A percentile compares a stretch with the other conserved stretches of the same genome.
These are phyloP conservation scores for Coniosporium tulheliwenetii DNA, from an alignment of 2,329 filamentous ascomycete species.

Conservation along the genomic window DNA sequence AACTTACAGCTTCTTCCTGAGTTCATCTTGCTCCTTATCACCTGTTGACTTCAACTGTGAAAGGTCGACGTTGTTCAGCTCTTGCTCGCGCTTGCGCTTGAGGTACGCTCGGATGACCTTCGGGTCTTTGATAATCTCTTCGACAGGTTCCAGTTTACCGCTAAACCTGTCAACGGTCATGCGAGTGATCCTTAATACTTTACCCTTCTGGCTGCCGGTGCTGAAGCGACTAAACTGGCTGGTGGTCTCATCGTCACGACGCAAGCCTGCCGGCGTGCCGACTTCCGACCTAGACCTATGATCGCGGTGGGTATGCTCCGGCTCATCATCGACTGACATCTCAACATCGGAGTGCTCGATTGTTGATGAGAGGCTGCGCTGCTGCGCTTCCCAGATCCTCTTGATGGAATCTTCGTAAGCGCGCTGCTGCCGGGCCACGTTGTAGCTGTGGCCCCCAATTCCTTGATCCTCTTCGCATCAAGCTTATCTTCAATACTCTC, in stretches of 20 bases:
- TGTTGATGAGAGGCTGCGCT: slow-evolving; percentile 56
- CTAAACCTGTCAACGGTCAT: slow-evolving; percentile 42
- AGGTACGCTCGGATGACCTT: slow-evolving; percentile 82
- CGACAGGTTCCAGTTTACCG: slow-evolving; percentile 45
- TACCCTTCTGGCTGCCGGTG: slow-evolving; percentile 48
- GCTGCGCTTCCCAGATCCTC: slow-evolving; percentile 85
- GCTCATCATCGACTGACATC: slow-evolving; percentile 41
- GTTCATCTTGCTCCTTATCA: slow-evolving; percentile 49
- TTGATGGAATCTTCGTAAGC: slow-evolving; percentile 85
- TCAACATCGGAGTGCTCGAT: slow-evolving; percentile 64
- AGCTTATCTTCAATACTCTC: slow-evolving; percentile 80
- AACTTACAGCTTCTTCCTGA: slow-evolving; percentile 40
- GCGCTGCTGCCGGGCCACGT: slow-evolving; percentile 84
- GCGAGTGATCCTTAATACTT: slow-evolving; percentile 58
- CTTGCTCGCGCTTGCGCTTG: slow-evolving; percentile 56
- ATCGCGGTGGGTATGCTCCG: slow-evolving; percentile 26
- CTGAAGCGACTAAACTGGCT: slow-evolving; percentile 34
- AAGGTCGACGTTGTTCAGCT: slow-evolving; percentile 36
- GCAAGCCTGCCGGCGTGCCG: slow-evolving; percentile 38
- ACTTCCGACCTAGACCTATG: slow-evolving; percentile 53
- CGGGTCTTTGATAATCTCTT: slow-evolving; percentile 56
- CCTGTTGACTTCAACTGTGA: slow-evolving; percentile 45
- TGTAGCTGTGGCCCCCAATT: slow-evolving; percentile 87
- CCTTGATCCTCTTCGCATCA: slow-evolving; percentile 55
- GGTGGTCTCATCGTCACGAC: slow-evolving; percentile 54